These are phyloP conservation scores for Helminthosporium solani DNA, from an alignment of 2,329 filamentous ascomycete species.

Conservation along the genomic window DNA sequence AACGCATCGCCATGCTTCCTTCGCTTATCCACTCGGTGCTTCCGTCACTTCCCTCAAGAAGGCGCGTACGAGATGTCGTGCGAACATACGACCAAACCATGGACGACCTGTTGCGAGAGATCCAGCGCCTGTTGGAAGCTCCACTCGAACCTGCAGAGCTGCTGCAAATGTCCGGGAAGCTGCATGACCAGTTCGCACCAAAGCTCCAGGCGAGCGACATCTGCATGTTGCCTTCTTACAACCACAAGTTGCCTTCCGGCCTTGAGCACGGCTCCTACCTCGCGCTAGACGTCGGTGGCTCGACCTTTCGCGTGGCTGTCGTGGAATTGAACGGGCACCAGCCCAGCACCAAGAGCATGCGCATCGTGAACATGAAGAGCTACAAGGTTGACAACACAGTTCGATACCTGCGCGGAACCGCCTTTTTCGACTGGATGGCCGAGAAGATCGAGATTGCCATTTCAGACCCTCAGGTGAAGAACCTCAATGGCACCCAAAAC, in stretches of 20 bases:
- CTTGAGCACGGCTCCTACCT: constrained; percentile 61
- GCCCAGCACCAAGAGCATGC: constrained; percentile 50
- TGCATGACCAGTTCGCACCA: constrained; percentile 55
- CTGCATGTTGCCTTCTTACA: constrained; percentile 67
- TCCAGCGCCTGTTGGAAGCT: constrained; percentile 46
- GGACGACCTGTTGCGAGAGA: constrained; percentile 50
- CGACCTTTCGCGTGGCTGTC: constrained; percentile 63
- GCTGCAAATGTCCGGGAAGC: constrained; percentile 46
- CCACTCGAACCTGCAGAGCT: constrained; percentile 45
- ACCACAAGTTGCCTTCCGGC: constrained; percentile 61
- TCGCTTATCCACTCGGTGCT: constrained; percentile 42
- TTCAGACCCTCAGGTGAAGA: constrained; percentile 40
- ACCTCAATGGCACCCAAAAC: constrained; percentile 39
- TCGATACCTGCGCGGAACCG: constrained; percentile 55
- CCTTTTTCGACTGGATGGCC: constrained; percentile 69
- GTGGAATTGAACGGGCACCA: constrained; percentile 56
- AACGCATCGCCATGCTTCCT: constrained; percentile 44
- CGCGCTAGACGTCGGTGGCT: constrained; percentile 66
- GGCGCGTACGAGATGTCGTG: constrained; percentile 41
- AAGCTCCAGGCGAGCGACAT: constrained; percentile 58
- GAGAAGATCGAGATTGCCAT: constrained; percentile 58
- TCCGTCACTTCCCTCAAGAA: constrained; percentile 35
- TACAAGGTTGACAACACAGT: constrained; percentile 59
- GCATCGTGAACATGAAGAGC: constrained; percentile 56
- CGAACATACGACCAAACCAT: constrained; percentile 47